A percentile compares a stretch with the other conserved stretches of the same genome.
Conservation (phyloP, 331 rosid species). For the Phaseolus coccineus region DNA sequence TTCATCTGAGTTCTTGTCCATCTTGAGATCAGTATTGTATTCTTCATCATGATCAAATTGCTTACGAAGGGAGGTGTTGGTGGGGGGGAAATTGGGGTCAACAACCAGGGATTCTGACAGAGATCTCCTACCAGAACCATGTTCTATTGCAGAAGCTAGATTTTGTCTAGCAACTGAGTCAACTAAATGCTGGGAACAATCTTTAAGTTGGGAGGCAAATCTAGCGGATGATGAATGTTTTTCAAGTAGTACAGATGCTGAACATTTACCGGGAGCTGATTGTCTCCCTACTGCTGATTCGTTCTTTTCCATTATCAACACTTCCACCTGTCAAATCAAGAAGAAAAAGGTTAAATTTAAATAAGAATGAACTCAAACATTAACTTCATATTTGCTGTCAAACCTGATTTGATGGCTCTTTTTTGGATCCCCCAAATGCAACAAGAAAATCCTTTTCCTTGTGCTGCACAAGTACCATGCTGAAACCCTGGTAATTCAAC, state of each 20-base stretch:
- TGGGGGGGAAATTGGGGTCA: conserved; percentile 64
- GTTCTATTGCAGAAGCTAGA: conserved; percentile 78
- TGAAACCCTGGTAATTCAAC: conserved; percentile 76
- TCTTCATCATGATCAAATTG: conserved; percentile 80
- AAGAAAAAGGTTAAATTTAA: conserved; percentile 25
- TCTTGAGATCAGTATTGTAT: conserved; percentile 57
- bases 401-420: conserved; percentile 93
- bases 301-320: conserved; percentile 75
- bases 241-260: conserved; percentile 57
- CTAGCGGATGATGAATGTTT: conserved; percentile 61
- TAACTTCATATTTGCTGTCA: conserved; percentile 16
- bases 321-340: conserved; percentile 70
- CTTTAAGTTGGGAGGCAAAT: conserved; percentile 64
- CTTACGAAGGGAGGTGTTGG: conserved; percentile 73
- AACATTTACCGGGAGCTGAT: conserved; percentile 63
- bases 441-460: conserved; percentile 93
- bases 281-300: conserved; percentile 58
- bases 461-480: conserved; percentile 79
- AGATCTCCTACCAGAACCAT: conserved; percentile 92
- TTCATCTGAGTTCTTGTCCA: conserved; percentile 62
- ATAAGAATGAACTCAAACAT: conserved; percentile 20
- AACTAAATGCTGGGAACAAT: conserved; percentile 63
- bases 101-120: conserved; percentile 70
- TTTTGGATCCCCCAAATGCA: conserved; percentile 95
- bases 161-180: conserved; percentile 73